Evolutionary conservation across 768 basidiomycete genomes (phyloP).

Genomic region (Pleurotus eryngii): DNA sequence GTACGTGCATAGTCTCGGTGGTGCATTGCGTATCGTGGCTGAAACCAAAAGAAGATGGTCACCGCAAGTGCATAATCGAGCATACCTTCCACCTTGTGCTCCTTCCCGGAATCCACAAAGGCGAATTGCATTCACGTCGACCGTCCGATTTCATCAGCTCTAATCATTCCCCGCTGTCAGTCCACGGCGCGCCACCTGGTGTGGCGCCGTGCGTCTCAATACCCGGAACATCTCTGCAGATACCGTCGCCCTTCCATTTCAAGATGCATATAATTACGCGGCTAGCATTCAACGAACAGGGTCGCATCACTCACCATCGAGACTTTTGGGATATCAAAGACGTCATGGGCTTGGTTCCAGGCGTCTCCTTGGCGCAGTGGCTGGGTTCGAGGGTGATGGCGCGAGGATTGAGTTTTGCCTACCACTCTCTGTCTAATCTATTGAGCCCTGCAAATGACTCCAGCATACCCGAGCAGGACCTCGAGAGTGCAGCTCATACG

Average conservation of each 20-base stretch:
- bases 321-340: conserved; percentile 84
- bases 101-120: conserved; percentile 66
- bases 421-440: conserved; percentile 19
- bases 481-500: conserved; percentile 3
- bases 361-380: conserved; percentile 67
- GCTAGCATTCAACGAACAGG: conserved; percentile 78
- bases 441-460: neutral
- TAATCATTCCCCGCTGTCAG: conserved; percentile 24
- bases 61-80: conserved; percentile 70
- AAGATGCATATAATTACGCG: conserved; percentile 69
- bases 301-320: conserved; percentile 74
- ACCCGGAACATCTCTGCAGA: conserved; percentile 52
- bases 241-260: conserved; percentile 73
- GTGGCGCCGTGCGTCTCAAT: conserved; percentile 49
- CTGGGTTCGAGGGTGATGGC: conserved; percentile 61
- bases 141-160: conserved; percentile 31
- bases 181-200: conserved; percentile 24
- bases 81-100: conserved; percentile 77
- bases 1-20: conserved; percentile 30
- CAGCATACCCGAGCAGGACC: conserved; percentile 16
- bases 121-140: conserved; percentile 38
- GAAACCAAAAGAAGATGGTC: conserved; percentile 50
- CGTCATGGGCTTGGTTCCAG: conserved; percentile 69
- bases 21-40: neutral
- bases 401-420: conserved; percentile 46